Conservation (phyloP, 2,329 filamentous ascomycete species). For the Lasiodiplodia sp. region DNA sequence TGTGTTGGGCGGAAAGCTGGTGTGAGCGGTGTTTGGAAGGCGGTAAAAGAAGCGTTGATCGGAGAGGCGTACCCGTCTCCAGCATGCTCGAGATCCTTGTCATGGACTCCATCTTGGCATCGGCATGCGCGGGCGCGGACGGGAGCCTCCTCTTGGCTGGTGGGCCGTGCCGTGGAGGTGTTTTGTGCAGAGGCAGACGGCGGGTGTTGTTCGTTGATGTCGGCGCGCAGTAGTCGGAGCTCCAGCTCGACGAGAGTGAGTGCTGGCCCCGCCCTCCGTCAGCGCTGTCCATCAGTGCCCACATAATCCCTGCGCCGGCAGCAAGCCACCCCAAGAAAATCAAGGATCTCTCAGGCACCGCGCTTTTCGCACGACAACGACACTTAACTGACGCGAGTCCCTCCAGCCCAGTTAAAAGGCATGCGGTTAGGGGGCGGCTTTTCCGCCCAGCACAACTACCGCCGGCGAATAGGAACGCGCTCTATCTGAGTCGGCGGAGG, state of each 20-base stretch:
- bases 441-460: slow-evolving; percentile 6
- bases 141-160: background rate
- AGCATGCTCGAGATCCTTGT: slow-evolving; percentile 92
- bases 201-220: background rate
- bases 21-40: slow-evolving; percentile 20
- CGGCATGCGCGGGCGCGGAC: slow-evolving; percentile 3
- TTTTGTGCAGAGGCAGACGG: slow-evolving; percentile 20
- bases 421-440: background rate
- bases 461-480: slow-evolving; percentile 16
- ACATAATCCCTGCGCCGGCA: slow-evolving; percentile 15
- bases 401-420: background rate
- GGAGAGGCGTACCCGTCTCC: slow-evolving; percentile 76
- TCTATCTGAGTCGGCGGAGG: slow-evolving; percentile 13
- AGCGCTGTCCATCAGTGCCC: slow-evolving; percentile 20
- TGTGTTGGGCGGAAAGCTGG: slow-evolving; percentile 58
- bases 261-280: slow-evolving; percentile 17
- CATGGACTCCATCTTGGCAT: slow-evolving; percentile 83
- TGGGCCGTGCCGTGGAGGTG: slow-evolving; percentile 16
- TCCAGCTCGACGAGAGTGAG: slow-evolving; percentile 17
- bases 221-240: slow-evolving; percentile 26
- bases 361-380: background rate
- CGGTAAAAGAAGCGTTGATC: slow-evolving; percentile 1
- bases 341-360: background rate
- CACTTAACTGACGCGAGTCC: background rate
- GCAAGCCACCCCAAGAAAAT: background rate